These are phyloP conservation scores for Erysimum pusillum DNA, from an alignment of 441 rosid genomes.

Conservation along the genomic window DNA sequence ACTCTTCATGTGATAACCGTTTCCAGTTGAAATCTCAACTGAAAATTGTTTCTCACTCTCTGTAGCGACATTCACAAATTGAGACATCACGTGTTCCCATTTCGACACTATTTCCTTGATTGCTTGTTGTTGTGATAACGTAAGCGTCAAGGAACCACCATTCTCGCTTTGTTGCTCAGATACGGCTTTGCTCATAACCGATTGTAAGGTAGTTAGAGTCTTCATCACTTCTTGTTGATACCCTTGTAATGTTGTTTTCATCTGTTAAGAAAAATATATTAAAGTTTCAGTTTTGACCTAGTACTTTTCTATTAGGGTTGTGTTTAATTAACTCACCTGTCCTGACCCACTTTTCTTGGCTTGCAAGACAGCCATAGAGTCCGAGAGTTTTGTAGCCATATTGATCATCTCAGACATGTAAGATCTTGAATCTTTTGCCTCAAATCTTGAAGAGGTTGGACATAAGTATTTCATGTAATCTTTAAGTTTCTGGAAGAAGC, in stretches of 20 bases:
- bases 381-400: constrained; percentile 39
- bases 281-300: constrained; percentile 11
- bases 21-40: constrained; percentile 14
- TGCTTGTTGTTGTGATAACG: constrained; percentile 43
- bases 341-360: constrained; percentile 39
- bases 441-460: constrained; percentile 34
- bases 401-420: constrained; percentile 43
- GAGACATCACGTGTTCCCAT: constrained; percentile 44
- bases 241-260: constrained; percentile 42
- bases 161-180: constrained; percentile 25
- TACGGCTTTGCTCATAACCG: constrained; percentile 35
- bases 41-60: constrained; percentile 36
- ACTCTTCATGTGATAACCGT: constrained; percentile 21
- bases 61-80: constrained; percentile 36
- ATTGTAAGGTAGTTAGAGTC: constrained; percentile 39
- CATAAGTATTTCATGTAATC: constrained; percentile 31
- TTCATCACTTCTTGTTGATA: constrained; percentile 47
- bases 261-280: constrained; percentile 4
- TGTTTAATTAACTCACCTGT: constrained; percentile 35
- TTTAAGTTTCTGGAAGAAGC: constrained; percentile 41
- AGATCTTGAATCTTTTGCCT: constrained; percentile 39
- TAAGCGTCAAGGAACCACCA: constrained; percentile 39
- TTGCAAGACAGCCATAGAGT: constrained; percentile 47
- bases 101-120: constrained; percentile 34
- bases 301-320: background rate